Conservation (phyloP, 2,329 filamentous ascomycete species). For the Sporothrix inflata region DNA sequence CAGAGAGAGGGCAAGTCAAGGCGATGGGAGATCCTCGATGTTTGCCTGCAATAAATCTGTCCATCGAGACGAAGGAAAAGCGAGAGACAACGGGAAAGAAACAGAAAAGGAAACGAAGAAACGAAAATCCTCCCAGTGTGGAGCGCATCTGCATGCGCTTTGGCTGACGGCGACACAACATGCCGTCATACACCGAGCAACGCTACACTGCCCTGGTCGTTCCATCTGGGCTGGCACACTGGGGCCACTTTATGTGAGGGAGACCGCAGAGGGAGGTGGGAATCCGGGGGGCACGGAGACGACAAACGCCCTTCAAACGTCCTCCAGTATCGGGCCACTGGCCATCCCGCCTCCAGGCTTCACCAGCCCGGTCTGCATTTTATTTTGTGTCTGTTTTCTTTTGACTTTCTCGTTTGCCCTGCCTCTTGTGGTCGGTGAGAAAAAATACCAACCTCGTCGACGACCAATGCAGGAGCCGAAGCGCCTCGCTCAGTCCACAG, state of each 20-base stretch:
- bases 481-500: neutral
- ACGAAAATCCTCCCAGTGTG: conserved; percentile 14
- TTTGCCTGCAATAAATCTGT: neutral
- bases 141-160: conserved; percentile 21
- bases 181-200: conserved; percentile 30
- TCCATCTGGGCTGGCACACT: neutral
- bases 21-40: neutral
- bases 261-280: neutral
- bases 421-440: neutral
- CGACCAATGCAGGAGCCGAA: neutral
- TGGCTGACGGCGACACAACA: conserved; percentile 22
- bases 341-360: neutral
- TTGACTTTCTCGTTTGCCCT: neutral
- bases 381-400: neutral
- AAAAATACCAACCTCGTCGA: neutral
- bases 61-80: neutral
- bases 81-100: neutral
- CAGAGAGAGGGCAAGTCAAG: neutral
- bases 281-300: conserved; percentile 9
- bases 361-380: neutral
- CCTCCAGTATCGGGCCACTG: neutral
- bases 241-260: neutral
- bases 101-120: conserved; percentile 16
- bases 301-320: neutral
- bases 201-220: conserved; percentile 13